Evolutionary conservation across 345 rosid species (phyloP).

Genomic region (Gossypium turneri): DNA sequence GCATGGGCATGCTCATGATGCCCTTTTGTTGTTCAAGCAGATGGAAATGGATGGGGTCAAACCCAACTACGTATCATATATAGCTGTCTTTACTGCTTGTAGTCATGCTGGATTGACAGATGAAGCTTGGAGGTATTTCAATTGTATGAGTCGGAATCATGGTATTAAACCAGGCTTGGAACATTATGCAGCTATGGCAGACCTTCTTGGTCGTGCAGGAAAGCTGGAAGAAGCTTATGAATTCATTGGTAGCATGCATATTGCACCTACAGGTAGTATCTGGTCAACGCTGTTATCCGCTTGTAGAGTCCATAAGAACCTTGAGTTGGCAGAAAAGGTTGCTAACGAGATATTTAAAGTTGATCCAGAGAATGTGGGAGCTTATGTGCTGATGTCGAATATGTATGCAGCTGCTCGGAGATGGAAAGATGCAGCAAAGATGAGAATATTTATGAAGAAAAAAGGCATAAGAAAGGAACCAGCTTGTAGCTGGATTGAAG

Average conservation of each 20-base stretch:
- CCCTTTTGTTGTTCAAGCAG: constrained; percentile 59
- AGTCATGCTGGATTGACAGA: constrained; percentile 75
- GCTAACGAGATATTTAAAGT: constrained; percentile 45
- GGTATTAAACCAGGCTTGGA: constrained; percentile 63
- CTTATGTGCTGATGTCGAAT: constrained; percentile 69
- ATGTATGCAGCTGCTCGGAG: constrained; percentile 61
- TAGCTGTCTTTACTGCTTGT: constrained; percentile 83
- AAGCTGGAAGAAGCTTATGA: constrained; percentile 73
- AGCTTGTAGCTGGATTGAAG: constrained; percentile 86
- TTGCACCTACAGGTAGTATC: constrained; percentile 49
- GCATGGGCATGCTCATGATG: constrained; percentile 68
- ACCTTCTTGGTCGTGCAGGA: constrained; percentile 88
- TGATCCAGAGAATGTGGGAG: constrained; percentile 69
- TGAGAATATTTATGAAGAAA: constrained; percentile 45
- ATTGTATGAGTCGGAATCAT: constrained; percentile 49
- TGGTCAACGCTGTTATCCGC: constrained; percentile 75
- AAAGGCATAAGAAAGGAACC: constrained; percentile 63
- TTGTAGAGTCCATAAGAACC: constrained; percentile 70
- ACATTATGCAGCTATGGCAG: constrained; percentile 81
- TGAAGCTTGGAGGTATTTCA: constrained; percentile 58
- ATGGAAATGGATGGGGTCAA: constrained; percentile 67
- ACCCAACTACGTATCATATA: constrained; percentile 62
- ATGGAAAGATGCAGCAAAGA: constrained; percentile 58
- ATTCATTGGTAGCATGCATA: constrained; percentile 46
- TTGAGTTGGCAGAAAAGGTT: constrained; percentile 69